These are phyloP conservation scores for Hanseniaspora mollemarum DNA, from an alignment of 805 yeast species.

Conservation along the genomic window DNA sequence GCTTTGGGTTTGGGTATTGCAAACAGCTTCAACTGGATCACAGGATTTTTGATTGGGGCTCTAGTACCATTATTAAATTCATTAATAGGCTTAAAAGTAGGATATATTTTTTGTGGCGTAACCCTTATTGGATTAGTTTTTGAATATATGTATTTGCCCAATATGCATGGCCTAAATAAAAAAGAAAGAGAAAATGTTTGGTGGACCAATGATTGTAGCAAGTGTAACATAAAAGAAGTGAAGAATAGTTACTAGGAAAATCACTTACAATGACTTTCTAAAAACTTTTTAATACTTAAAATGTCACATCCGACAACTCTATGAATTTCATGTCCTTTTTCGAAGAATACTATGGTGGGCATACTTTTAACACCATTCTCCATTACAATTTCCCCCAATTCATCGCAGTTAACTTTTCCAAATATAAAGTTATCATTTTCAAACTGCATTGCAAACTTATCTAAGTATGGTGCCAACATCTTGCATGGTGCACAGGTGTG, in stretches of 20 bases:
- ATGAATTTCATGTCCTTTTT: constrained; percentile 66
- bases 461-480: constrained; percentile 88
- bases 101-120: constrained; percentile 46
- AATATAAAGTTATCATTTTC: constrained; percentile 46
- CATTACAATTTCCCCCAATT: constrained; percentile 63
- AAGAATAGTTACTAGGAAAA: not conserved
- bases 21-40: constrained; percentile 53
- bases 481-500: constrained; percentile 99
- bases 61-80: constrained; percentile 56
- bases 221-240: not conserved
- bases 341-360: constrained; percentile 67
- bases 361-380: constrained; percentile 47
- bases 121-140: constrained; percentile 40
- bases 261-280: not conserved
- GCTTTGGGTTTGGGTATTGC: constrained; percentile 53
- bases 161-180: constrained; percentile 35
- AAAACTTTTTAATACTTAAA: constrained; percentile 26
- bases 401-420: constrained; percentile 87
- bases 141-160: constrained; percentile 44
- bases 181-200: constrained; percentile 7
- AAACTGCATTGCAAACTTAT: constrained; percentile 59
- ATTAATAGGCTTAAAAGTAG: constrained; percentile 52
- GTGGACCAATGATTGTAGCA: not conserved
- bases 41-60: constrained; percentile 53
- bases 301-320: constrained; percentile 62